Base-by-base conservation (phyloP, 2,329 filamentous ascomycete species). In the Exophiala xenobiotica region DNA sequence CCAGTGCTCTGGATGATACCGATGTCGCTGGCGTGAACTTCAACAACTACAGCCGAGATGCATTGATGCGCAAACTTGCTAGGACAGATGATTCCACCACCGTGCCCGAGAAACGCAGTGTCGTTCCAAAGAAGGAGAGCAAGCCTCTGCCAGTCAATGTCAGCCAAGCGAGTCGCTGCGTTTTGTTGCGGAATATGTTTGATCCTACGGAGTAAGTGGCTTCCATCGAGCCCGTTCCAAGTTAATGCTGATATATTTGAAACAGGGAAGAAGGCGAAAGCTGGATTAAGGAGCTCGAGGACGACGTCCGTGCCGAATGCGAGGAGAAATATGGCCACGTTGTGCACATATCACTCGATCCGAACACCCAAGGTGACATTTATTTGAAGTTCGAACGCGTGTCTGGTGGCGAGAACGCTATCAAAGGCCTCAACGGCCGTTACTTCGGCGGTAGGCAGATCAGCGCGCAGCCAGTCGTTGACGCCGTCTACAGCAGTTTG, bases 1-100 rank as follows among this genome's bases (percentile, higher is more conserved):
- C 92, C 43, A 96, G 91, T 74, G 93, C 93, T 64, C 78, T 99
- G 46, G 93, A 99, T 73, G 93, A 99, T 68, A 95, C 91, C 57
- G 93, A 99, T 71, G 93, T 99, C 68, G 90, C 88, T 45, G 93
- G 93, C 67, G 92, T 99, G 73, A 97, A 97, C 75, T 97, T 97
- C 86, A 96, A 90, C 81, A 96, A 96, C 73, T 96, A 95, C 78
- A 96, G 90, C 79, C 89, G 93, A 75, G 90, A 97, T 77, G 89
- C 91, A 68, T 85, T 99, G 74, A 99, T 99, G 93, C 85, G 90
- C 72, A 96, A 97, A 76, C 88, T 99, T 73, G 91, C 93, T 68
- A 86, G 93, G 79, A 92, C 88, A 75, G 91, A 97, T 74, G 90
- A 97, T 68, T 78, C 83, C 61, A 74, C 78, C 56, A 74, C 79